Percentiles rank a stretch among this genome's conserved stretches.
These are phyloP conservation scores for Sonneratia alba DNA, from an alignment of 345 rosid species.

Conservation along the genomic window DNA sequence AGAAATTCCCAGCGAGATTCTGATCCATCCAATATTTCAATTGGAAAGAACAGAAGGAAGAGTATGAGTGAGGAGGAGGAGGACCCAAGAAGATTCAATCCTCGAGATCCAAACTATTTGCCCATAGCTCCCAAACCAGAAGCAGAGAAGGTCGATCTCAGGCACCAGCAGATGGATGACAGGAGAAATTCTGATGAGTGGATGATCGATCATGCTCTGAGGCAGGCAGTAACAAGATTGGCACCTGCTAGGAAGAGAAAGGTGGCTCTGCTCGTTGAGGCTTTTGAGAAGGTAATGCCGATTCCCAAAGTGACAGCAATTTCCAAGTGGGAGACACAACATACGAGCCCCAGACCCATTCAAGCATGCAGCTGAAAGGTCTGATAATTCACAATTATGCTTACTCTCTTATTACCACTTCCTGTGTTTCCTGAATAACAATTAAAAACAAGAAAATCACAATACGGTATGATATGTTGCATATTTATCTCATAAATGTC, in stretches of 20 bases:
- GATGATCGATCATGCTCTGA: slow-evolving; percentile 89
- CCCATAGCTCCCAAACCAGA: slow-evolving; percentile 47
- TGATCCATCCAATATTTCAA: slow-evolving; percentile 12
- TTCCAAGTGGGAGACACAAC: slow-evolving; percentile 30
- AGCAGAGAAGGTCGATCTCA: slow-evolving; percentile 62
- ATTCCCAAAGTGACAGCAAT: slow-evolving; percentile 27
- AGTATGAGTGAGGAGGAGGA: slow-evolving; percentile 23
- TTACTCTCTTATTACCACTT: background rate
- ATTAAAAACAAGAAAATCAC: background rate
- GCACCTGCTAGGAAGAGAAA: slow-evolving; percentile 71
- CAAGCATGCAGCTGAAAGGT: slow-evolving; percentile 60
- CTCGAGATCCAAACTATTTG: slow-evolving; percentile 73
- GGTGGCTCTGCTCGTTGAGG: slow-evolving; percentile 89
- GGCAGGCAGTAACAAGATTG: slow-evolving; percentile 61
- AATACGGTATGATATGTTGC: background rate
- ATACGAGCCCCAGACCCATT: slow-evolving; percentile 35
- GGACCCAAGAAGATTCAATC: slow-evolving; percentile 46
- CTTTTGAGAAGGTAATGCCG: slow-evolving; percentile 74
- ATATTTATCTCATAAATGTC: background rate
- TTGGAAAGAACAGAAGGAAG: slow-evolving; percentile 33
- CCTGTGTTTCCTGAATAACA: background rate
- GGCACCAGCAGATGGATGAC: slow-evolving; percentile 62
- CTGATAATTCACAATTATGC: slow-evolving; percentile 16
- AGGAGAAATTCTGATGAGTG: slow-evolving; percentile 80
- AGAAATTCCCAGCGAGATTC: slow-evolving; percentile 25